Evolutionary conservation across 495 filamentous ascomycete genomes (phyloP).

Genomic region (Hyaloscypha finlandica): DNA sequence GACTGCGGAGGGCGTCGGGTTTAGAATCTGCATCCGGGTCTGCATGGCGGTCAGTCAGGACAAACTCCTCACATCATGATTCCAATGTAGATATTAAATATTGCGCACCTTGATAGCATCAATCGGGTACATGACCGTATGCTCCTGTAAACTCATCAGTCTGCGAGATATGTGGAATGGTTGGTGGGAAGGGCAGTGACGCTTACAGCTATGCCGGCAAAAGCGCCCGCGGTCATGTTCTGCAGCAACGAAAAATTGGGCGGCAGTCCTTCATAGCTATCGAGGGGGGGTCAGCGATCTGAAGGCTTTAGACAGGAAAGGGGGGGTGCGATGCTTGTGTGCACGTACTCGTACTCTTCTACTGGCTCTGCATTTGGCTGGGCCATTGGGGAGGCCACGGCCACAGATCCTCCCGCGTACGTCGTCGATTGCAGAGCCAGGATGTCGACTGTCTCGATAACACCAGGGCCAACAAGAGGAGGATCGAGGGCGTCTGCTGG

Average conservation of each 20-base stretch:
- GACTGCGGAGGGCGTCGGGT: slow-evolving; percentile 78
- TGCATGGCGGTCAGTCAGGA: slow-evolving; percentile 41
- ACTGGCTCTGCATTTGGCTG: slow-evolving; percentile 55
- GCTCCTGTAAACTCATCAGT: slow-evolving; percentile 53
- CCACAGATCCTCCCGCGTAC: slow-evolving; percentile 54
- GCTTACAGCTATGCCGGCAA: slow-evolving; percentile 93
- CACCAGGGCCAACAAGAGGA: slow-evolving; percentile 4
- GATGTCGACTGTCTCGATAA: slow-evolving; percentile 40
- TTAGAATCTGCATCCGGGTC: slow-evolving; percentile 98
- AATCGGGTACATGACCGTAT: slow-evolving; percentile 98
- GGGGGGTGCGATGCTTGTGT: background rate
- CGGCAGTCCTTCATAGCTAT: slow-evolving; percentile 59
- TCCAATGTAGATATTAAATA: slow-evolving; percentile 2
- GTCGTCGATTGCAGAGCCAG: slow-evolving; percentile 55
- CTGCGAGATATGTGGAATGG: background rate
- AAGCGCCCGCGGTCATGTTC: slow-evolving; percentile 94
- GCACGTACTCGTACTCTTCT: slow-evolving; percentile 60
- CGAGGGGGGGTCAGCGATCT: slow-evolving; percentile 27
- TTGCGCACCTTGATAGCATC: slow-evolving; percentile 90
- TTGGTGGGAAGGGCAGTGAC: slow-evolving; percentile 14
- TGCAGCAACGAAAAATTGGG: slow-evolving; percentile 61
- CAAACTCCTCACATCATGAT: slow-evolving; percentile 21
- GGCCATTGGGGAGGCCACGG: slow-evolving; percentile 57
- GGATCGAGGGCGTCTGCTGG: background rate
- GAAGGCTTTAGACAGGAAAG: background rate